Evolutionary conservation across 2,329 filamentous ascomycete genomes (phyloP), one percentile per base, ranked within the genome.

Genomic region (Cordyceps pruinosa): DNA sequence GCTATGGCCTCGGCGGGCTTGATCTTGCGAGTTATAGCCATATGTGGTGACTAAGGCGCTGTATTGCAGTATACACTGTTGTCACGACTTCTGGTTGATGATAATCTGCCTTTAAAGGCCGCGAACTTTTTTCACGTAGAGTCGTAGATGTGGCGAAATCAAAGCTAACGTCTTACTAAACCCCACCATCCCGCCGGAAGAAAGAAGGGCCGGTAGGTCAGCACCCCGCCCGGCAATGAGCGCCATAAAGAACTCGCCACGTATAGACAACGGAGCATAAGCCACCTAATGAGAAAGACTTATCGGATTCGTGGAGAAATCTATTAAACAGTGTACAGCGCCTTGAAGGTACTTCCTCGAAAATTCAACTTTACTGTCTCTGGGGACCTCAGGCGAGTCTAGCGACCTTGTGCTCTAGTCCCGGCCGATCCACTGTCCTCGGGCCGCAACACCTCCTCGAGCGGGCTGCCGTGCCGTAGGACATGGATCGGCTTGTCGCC

Each of bases 401-500:
- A n/a, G n/a, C n/a, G n/a, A n/a, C n/a, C n/a, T n/a, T n/a, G n/a
- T n/a, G n/a, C n/a, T n/a, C n/a, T n/a, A n/a, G n/a, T n/a, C n/a
- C n/a, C n/a, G n/a, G n/a, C n/a, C n/a, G n/a, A n/a, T n/a, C n/a
- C n/a, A n/a, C 78, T 69, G 37, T 81, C 74, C 1, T 73, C 73
- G 4, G 69, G 60, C 17, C 45, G 53, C 35, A 49, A 2, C 34
- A 74, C 69, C 30, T 72, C 70, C 13, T 75, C 72, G 2, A 74
- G 61, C 0, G 70, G 74, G 37, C 70, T 68, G 10, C 79, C 82
- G 60, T 87, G 84, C 7, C 70, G 61, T 0, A 87, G 71, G 2
- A 78, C 68, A 62, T 85, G 82, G 23, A 84, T 77, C 0, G 82
- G 78, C 37, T 72, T 69, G 61, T 85, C 81, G n/a, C 75, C 77